phyloP scores from a whole-genome alignment of 164 flowering plant species.

The Chimonanthus salicifolius region DNA sequence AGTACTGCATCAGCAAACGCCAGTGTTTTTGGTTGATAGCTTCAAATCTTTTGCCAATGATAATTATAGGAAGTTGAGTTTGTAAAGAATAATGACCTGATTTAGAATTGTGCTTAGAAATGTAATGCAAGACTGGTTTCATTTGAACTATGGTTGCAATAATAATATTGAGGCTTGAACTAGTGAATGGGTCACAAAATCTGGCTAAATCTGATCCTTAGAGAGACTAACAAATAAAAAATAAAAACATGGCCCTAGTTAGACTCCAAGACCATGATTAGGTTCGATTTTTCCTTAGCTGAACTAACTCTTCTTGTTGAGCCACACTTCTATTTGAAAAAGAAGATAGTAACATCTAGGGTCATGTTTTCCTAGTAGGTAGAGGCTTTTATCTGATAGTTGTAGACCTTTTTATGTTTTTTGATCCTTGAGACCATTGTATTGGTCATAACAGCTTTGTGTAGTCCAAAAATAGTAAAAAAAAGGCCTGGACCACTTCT shows the following conservation, averaged over 20 bases:
- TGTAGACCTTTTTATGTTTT: no score
- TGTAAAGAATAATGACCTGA: constrained; percentile 6
- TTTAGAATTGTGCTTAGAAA: neutral
- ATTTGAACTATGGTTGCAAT: neutral
- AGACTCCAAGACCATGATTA: neutral
- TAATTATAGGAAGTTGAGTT: neutral
- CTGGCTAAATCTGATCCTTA: neutral
- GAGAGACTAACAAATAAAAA: neutral
- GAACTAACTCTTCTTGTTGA: no score
- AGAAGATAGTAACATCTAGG: no score
- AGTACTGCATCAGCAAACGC: constrained; percentile 78
- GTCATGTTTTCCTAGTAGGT: no score
- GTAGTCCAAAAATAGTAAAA: no score
- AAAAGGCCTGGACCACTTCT: no score
- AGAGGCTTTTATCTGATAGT: no score
- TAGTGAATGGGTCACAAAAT: neutral
- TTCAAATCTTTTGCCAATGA: neutral
- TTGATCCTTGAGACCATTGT: no score
- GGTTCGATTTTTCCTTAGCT: neutral
- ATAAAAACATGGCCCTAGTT: neutral
- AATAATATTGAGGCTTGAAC: neutral
- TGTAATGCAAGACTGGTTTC: neutral
- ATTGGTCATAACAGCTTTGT: no score
- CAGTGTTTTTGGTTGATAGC: constrained; percentile 40
- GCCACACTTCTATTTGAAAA: no score